Percentiles rank a stretch among this genome's conserved stretches.
These are phyloP conservation scores for Ceratocystis harringtonii DNA, from an alignment of 2,329 filamentous ascomycete species.

Conservation along the genomic window DNA sequence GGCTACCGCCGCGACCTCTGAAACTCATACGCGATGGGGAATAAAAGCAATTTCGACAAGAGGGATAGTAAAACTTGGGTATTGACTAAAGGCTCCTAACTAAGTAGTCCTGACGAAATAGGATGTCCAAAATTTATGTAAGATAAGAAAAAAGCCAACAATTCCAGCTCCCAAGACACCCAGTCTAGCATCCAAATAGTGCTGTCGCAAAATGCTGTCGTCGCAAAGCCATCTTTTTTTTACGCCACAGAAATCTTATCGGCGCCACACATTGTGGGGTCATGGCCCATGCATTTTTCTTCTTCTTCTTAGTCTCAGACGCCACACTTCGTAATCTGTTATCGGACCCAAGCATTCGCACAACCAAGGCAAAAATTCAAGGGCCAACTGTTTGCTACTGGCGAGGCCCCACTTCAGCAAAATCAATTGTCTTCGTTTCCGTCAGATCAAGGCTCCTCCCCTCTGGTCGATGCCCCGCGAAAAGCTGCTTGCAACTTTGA, in stretches of 20 bases:
- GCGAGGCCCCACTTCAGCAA: constrained; percentile 13
- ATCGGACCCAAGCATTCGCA: constrained; percentile 13
- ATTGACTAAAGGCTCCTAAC: background rate
- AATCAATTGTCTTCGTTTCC: constrained; percentile 16
- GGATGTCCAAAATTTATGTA: background rate
- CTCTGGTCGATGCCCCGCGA: constrained; percentile 9
- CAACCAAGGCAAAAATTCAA: constrained; percentile 10
- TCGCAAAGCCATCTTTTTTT: constrained; percentile 8
- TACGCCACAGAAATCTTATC: background rate
- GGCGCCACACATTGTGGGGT: background rate
- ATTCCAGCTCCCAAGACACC: too few relatives aligned
- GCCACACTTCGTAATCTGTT: constrained; percentile 14
- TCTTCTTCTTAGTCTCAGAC: background rate
- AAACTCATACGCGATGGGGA: constrained; percentile 11
- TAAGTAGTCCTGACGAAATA: background rate
- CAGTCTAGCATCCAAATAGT: too few relatives aligned
- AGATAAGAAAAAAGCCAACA: too few relatives aligned
- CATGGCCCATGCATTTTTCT: background rate
- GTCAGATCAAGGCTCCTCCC: constrained; percentile 8
- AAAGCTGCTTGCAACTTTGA: constrained; percentile 7
- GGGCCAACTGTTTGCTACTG: too few relatives aligned
- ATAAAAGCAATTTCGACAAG: background rate
- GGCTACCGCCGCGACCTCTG: constrained; percentile 18
- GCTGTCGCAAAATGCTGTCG: constrained; percentile 5
- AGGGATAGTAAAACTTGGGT: background rate